These are phyloP conservation scores for Solanum virginianum DNA, from an alignment of 257 asterid species.

Conservation along the genomic window DNA sequence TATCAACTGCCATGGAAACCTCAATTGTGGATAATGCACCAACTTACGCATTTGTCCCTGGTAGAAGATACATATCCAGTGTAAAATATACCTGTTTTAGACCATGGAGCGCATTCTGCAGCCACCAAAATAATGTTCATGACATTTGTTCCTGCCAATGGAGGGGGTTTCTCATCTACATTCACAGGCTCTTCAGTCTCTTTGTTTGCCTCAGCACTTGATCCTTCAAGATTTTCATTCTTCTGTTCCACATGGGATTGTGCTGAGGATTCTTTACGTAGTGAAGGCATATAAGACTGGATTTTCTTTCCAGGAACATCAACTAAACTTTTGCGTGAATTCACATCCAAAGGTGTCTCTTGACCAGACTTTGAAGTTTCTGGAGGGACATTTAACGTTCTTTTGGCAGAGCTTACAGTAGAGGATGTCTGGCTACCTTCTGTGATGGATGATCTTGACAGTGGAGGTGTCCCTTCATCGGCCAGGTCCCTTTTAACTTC, in stretches of 20 bases:
- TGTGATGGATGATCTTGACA: constrained; percentile 13
- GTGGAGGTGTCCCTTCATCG: constrained; percentile 17
- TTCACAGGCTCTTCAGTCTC: constrained; percentile 19
- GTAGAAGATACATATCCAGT: neutral
- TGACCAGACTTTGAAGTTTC: constrained; percentile 4
- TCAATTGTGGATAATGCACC: neutral
- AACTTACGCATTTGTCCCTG: neutral
- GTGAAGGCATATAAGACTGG: constrained; percentile 22
- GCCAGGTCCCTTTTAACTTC: constrained; percentile 23
- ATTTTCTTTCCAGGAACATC: constrained; percentile 5
- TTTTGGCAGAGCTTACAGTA: neutral
- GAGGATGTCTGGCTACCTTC: constrained; percentile 14
- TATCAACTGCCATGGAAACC: neutral
- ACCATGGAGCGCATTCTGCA: constrained; percentile 93
- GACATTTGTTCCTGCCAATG: constrained; percentile 76
- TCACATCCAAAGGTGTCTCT: constrained; percentile 14
- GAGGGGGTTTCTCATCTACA: constrained; percentile 66
- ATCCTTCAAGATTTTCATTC: constrained; percentile 15
- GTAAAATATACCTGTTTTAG: constrained; percentile 63
- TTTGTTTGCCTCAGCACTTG: constrained; percentile 17
- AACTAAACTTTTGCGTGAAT: constrained; percentile 1
- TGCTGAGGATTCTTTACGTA: neutral
- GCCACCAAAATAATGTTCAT: constrained; percentile 85
- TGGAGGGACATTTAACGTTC: neutral
- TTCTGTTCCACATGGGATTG: constrained; percentile 12